These are phyloP conservation scores for Perkinsus chesapeaki DNA, from an alignment of 169 alveolate species.

Conservation along the genomic window DNA sequence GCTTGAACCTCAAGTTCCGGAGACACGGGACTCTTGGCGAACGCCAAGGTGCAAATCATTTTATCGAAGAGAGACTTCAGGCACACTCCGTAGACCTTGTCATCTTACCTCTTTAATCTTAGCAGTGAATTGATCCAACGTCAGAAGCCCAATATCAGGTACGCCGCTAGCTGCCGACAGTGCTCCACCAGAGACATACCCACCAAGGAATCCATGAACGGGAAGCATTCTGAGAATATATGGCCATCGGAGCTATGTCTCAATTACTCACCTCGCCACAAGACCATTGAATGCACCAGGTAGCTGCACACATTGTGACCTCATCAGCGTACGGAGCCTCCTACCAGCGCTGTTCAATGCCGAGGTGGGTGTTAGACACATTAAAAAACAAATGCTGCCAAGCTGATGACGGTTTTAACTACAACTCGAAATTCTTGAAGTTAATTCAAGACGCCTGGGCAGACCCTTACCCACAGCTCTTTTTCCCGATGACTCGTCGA, in stretches of 20 bases:
- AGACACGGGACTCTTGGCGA: no score
- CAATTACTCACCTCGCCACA: conserved; percentile 18
- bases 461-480: no score
- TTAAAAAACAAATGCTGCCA: background rate
- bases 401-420: no score
- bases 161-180: conserved; percentile 63
- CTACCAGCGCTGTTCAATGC: conserved; percentile 14
- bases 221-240: conserved; percentile 15
- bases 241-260: background rate
- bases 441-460: no score
- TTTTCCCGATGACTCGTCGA: no score
- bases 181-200: conserved; percentile 73
- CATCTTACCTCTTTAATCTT: conserved; percentile 10
- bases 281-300: conserved; percentile 78
- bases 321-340: conserved; percentile 43
- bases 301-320: conserved; percentile 43
- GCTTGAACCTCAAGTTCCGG: no score
- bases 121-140: conserved; percentile 17
- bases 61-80: no score
- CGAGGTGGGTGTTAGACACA: background rate
- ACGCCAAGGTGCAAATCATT: no score
- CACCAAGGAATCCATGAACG: conserved; percentile 53
- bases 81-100: no score
- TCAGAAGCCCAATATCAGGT: conserved; percentile 66
- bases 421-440: no score